Evolutionary conservation across 208 protist species (phyloP).

Genomic region (Leishmania mexicana): DNA sequence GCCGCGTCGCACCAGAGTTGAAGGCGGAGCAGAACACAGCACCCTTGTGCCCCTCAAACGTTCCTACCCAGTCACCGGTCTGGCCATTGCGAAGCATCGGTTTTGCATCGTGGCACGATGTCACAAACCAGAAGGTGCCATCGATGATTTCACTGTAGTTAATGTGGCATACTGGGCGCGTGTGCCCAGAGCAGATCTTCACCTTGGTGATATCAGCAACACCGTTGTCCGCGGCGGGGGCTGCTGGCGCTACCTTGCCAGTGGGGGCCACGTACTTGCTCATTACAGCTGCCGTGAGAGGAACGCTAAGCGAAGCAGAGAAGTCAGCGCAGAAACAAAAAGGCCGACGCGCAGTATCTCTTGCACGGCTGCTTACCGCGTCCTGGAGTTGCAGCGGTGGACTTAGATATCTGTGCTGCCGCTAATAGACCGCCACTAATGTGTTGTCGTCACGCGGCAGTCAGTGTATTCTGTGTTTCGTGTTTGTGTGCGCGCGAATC

Average conservation of each 20-base stretch:
- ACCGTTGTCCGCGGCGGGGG: conserved; percentile 27
- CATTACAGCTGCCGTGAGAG: conserved; percentile 28
- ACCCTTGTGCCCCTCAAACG: conserved; percentile 96
- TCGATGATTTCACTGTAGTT: conserved; percentile 92
- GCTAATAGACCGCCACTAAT: not conserved
- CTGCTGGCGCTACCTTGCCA: conserved; percentile 41
- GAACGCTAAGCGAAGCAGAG: conserved; percentile 4
- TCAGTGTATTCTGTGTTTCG: not conserved
- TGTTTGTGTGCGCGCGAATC: not conserved
- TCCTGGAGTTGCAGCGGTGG: not conserved
- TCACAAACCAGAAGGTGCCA: conserved; percentile 92
- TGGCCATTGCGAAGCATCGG: conserved; percentile 95
- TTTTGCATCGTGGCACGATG: conserved; percentile 91
- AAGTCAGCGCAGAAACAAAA: conserved; percentile 3
- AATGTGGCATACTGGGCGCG: conserved; percentile 91
- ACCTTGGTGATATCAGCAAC: conserved; percentile 71
- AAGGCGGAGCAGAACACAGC: conserved; percentile 94
- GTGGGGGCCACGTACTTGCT: conserved; percentile 74
- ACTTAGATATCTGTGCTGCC: not conserved
- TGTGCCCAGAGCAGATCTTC: conserved; percentile 93
- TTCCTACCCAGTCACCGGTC: conserved; percentile 96
- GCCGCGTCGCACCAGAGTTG: conserved; percentile 79
- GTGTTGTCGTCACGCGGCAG: not conserved
- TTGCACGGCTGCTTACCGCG: not conserved
- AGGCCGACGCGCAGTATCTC: not conserved